Evolutionary conservation across 2,329 filamentous ascomycete genomes (phyloP), one percentile per base, ranked within the genome.

Genomic region (Pseudofabraea citricarpa): DNA sequence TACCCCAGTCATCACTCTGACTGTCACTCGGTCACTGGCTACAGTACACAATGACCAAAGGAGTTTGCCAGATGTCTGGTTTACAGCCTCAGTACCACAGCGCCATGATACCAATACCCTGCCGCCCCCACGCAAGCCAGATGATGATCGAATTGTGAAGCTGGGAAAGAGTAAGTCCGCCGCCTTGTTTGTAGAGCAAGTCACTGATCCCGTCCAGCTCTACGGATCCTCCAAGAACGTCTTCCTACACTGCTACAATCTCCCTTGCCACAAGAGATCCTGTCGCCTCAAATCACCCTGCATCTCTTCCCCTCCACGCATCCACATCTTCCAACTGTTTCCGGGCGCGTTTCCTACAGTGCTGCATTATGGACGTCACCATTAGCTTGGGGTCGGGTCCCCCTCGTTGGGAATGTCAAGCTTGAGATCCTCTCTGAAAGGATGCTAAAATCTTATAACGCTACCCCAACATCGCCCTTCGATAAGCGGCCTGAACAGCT

Each of bases 291-390:
- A 58, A 86, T 87, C 64, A 77, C 78, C 7, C 77, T 85, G 32
- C 77, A 83, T 61, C 77, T 86, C 52, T 86, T 86, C 63, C 82
- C 82, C 27, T 79, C 81, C 21, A 93, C 87, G 0, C 87, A 94
- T 58, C 88, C 87, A 3, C 85, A 91, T 63, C 86, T 98, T 3
- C 93, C 93, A 24, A 86, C 82, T n/a, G 93, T 97, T 31, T 88
- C 87, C 21, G 93, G 93, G 41, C 81, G 87, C 36, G 85, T 96
- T 26, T 85, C 89, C 37, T 98, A 98, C 64, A 86, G 86, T 26
- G 91, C 93, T 15, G 93, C 93, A 3, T 73, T 98, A 27, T 97
- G 90, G 90, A 96, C 93, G 1, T 90, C 90, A 0, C 93, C 93
- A 0, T 85, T 98, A 40, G 91, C 90, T 22, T 98, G 93, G 93